Evolutionary conservation across 495 filamentous ascomycete genomes (phyloP).

Genomic region (Pyrenopolyporus hunteri): DNA sequence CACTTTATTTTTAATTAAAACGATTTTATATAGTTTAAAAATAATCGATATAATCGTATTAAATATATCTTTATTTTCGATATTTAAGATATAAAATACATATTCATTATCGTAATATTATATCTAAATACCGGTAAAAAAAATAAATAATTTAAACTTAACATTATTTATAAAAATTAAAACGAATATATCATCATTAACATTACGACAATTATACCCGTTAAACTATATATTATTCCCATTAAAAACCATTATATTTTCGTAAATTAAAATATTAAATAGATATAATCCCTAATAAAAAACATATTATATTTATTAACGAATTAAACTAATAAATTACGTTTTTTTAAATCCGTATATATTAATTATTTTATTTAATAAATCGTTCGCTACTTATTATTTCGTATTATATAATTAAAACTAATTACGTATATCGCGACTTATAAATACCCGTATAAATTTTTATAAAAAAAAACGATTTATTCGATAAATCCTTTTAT

Average conservation of each 20-base stretch:
- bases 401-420: no score
- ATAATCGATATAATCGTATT: background rate
- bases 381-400: no score
- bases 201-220: background rate
- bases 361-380: no score
- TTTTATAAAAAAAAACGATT: no score
- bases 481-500: no score
- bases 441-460: no score
- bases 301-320: no score
- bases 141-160: background rate
- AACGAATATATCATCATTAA: background rate
- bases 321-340: no score
- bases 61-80: background rate
- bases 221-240: background rate
- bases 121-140: background rate
- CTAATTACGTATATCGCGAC: no score
- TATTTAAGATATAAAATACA: background rate
- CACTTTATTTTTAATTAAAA: background rate
- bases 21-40: background rate
- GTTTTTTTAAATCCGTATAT: no score
- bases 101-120: background rate
- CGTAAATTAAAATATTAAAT: background rate
- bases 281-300: no score
- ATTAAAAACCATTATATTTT: background rate
- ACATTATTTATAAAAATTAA: background rate